Conservation (phyloP, 441 rosid genomes). For the Adansonia rubrostipa region DNA sequence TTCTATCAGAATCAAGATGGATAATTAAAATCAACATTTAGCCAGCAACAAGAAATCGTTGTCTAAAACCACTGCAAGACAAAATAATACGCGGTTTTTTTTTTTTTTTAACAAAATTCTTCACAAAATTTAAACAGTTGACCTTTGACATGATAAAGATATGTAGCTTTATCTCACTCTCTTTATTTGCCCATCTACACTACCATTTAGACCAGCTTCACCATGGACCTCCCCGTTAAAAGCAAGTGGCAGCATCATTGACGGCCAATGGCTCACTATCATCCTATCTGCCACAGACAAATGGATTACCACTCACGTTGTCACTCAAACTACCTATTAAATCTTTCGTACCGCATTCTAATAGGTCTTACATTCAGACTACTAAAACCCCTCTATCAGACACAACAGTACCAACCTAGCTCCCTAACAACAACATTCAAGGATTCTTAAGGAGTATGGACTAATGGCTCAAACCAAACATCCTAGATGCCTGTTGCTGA, state of each 20-base stretch:
- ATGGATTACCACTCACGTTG: neutral
- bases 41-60: neutral
- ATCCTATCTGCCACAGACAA: constrained; percentile 12
- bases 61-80: constrained; percentile 9
- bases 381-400: constrained; percentile 19
- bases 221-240: neutral
- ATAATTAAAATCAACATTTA: neutral
- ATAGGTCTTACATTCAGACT: constrained; percentile 4
- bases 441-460: constrained; percentile 15
- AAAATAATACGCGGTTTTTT: neutral
- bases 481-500: constrained; percentile 11
- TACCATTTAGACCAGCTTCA: constrained; percentile 7
- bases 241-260: neutral
- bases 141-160: neutral
- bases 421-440: constrained; percentile 7
- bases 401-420: constrained; percentile 12
- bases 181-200: neutral
- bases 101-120: neutral
- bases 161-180: neutral
- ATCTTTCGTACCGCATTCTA: neutral
- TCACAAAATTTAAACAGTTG: neutral
- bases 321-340: constrained; percentile 15
- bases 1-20: constrained; percentile 1
- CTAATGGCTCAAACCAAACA: constrained; percentile 9
- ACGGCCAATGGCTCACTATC: neutral